phyloP scores from a whole-genome alignment of 495 filamentous ascomycete species.

The Darksidea phi region DNA sequence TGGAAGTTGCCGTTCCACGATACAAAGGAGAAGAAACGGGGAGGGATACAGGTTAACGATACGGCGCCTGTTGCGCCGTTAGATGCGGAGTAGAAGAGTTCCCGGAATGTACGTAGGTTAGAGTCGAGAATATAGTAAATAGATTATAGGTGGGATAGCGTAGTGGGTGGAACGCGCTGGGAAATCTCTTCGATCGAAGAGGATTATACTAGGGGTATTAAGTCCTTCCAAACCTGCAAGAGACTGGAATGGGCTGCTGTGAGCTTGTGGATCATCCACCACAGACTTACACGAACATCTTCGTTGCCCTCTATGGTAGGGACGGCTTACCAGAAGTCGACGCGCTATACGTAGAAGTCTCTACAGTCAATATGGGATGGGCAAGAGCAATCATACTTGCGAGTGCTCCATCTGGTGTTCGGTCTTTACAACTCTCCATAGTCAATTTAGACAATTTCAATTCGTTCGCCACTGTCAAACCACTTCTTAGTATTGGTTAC shows the following conservation, averaged over 20 bases:
- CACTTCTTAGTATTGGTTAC: constrained; percentile 5
- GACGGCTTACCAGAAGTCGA: not conserved
- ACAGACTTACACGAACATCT: constrained; percentile 12
- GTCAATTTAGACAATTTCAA: constrained; percentile 19
- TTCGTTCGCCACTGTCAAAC: constrained; percentile 22
- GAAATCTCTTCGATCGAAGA: too few species aligned
- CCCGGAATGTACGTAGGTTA: constrained; percentile 9
- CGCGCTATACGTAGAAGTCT: constrained; percentile 6
- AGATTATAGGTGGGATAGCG: too few species aligned
- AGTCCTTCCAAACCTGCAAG: constrained; percentile 8
- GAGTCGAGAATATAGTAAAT: too few species aligned
- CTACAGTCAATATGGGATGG: constrained; percentile 14
- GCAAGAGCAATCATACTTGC: constrained; percentile 2
- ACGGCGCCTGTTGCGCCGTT: constrained; percentile 64
- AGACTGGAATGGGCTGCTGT: constrained; percentile 13
- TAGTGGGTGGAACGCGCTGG: too few species aligned
- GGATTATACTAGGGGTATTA: too few species aligned
- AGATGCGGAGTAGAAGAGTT: constrained; percentile 62
- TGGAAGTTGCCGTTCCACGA: constrained; percentile 84
- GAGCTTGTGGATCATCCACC: constrained; percentile 8
- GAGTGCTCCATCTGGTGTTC: constrained; percentile 1
- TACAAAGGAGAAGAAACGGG: constrained; percentile 76
- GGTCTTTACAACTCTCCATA: constrained; percentile 4
- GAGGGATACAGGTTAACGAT: constrained; percentile 84
- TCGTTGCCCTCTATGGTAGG: constrained; percentile 10